A percentile compares a stretch with the other conserved stretches of the same genome.
Conservation (phyloP, 2,329 filamentous ascomycete species). For the Pyricularia grisea region DNA sequence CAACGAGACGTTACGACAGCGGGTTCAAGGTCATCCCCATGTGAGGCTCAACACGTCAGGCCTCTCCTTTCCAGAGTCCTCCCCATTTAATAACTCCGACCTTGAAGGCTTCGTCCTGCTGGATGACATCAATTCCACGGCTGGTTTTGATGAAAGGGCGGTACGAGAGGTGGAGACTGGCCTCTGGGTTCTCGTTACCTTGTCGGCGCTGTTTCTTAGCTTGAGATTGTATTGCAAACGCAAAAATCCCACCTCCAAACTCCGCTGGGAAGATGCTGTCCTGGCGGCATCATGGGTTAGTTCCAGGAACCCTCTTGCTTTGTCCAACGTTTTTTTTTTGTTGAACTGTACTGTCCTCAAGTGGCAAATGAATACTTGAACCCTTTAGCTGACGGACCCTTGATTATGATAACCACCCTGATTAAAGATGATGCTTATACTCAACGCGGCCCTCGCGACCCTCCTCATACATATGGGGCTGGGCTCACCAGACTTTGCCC, state of each 20-base stretch:
- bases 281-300: constrained; percentile 3
- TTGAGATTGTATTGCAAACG: constrained; percentile 18
- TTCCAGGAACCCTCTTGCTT: not conserved
- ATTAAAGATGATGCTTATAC: not conserved
- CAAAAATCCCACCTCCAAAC: constrained; percentile 8
- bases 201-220: constrained; percentile 14
- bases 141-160: not conserved
- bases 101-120: not conserved
- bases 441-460: not conserved
- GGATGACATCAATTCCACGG: not conserved
- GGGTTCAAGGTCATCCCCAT: not conserved
- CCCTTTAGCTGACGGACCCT: not conserved
- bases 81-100: not conserved
- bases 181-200: constrained; percentile 11
- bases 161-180: constrained; percentile 9
- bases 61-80: not conserved
- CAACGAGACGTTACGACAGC: not conserved
- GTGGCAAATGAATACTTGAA: too few species aligned
- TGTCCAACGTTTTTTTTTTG: too few species aligned
- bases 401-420: not conserved
- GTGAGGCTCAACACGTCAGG: not conserved
- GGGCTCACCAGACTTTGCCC: constrained; percentile 12
- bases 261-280: constrained; percentile 2
- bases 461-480: constrained; percentile 10
- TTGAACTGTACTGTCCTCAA: too few species aligned